Base-by-base conservation (phyloP, 2,329 filamentous ascomycete genomes). In the Phoma sp. region DNA sequence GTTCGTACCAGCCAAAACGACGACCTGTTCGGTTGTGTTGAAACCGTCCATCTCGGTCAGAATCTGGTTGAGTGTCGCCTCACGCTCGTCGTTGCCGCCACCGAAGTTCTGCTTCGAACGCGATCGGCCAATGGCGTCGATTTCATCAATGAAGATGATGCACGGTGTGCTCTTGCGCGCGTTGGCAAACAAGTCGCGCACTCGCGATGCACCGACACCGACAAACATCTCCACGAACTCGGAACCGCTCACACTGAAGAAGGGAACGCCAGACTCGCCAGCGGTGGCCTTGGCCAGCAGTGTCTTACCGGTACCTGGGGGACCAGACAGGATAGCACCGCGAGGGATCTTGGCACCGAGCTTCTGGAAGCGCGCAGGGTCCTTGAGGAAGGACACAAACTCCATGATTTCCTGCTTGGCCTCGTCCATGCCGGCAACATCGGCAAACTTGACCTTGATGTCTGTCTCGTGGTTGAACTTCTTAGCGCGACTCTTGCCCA, bases 191-290 rank as follows among this genome's bases (percentile, higher is more conserved):
- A 99, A 80, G 76, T 99, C 95, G 67, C 95, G 87, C 43, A 99
- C 95, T 77, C 95, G 87, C 25, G 93, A 98, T 17, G 95, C 91
- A 76, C 95, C 95, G 56, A 99, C 95, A 85, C 95, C 95, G 45
- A 99, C 95, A 73, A 99, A 99, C 93, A 99, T 99, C 79, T 99
- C 95, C 26, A 99, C 93, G 72, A 99, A 99, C 75, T 99, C 95
- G 42, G 95, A 99, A 73, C 95, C 95, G 75, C 92, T 97, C 67
- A 99, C 95, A 69, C 91, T 96, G 84, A 93, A 99, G 83, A 99
- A 99, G 0, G 95, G 95, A 26, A 99, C 95, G 36, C 90, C 89
- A 21, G 95, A 97, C 79, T 99, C 95, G 73, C 95, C 95, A 43
- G 95, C 95, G 9, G 95, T 99, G 12, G 95, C 95, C 80, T 99